phyloP scores from a whole-genome alignment of 495 filamentous ascomycete genomes.

The Pyronema domesticum region DNA sequence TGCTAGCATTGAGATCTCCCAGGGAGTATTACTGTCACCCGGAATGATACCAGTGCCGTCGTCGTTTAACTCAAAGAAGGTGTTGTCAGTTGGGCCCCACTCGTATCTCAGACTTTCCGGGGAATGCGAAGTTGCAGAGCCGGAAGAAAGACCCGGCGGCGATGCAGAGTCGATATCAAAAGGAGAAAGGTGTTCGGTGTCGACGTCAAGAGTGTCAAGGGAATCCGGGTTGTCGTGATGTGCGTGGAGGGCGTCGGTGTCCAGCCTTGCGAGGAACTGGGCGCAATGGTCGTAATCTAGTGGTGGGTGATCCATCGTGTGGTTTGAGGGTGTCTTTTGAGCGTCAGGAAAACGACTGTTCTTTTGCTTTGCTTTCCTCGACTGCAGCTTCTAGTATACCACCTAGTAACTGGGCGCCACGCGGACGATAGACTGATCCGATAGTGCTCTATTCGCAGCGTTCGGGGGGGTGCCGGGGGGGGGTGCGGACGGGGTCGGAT shows the following conservation, averaged over 20 bases:
- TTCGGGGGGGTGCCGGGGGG: not conserved
- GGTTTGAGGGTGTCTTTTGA: conserved; percentile 22
- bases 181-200: conserved; percentile 10
- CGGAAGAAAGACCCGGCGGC: conserved; percentile 23
- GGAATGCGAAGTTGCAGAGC: conserved; percentile 23
- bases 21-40: conserved; percentile 3
- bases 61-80: conserved; percentile 15
- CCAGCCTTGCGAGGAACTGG: conserved; percentile 24
- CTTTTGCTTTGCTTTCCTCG: too few species aligned
- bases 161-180: conserved; percentile 17
- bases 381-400: too few species aligned
- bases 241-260: conserved; percentile 17
- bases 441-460: not conserved
- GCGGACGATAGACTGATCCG: not conserved
- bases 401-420: not conserved
- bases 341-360: not conserved
- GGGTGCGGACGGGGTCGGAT: not conserved
- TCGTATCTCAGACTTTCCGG: conserved; percentile 23
- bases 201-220: conserved; percentile 14
- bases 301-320: conserved; percentile 16
- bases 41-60: conserved; percentile 15
- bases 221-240: conserved; percentile 12
- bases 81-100: conserved; percentile 17
- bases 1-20: conserved; percentile 20
- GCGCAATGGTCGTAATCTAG: conserved; percentile 22